phyloP scores from a whole-genome alignment of 1,139 yeast species.

The Meyerozyma carpophila region DNA sequence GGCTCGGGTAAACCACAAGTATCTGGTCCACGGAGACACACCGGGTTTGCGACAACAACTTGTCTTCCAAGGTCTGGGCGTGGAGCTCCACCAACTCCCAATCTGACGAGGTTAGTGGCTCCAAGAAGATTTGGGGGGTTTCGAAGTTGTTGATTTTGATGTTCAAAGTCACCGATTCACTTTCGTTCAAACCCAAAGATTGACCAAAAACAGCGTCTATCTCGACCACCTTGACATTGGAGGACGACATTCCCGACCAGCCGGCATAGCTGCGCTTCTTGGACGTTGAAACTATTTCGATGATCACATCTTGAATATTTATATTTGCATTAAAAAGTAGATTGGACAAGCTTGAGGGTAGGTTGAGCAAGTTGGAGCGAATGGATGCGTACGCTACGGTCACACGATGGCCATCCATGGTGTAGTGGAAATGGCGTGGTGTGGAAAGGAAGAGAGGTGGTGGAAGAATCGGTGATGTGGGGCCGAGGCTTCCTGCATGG shows the following conservation, averaged over 20 bases:
- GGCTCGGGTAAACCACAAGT: constrained; percentile 68
- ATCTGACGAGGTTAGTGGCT: constrained; percentile 72
- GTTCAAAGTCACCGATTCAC: constrained; percentile 28
- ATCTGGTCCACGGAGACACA: constrained; percentile 60
- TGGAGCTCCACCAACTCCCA: constrained; percentile 91
- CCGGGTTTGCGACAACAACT: constrained; percentile 73
- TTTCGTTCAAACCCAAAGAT: constrained; percentile 42
- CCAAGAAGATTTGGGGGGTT: constrained; percentile 64
- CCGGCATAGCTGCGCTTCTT: constrained; percentile 50
- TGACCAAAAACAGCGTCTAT: constrained; percentile 37
- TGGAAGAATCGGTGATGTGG: neutral
- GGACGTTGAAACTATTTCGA: constrained; percentile 33
- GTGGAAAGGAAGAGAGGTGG: neutral
- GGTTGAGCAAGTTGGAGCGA: constrained; percentile 51
- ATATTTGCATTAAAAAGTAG: constrained; percentile 51
- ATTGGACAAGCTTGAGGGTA: constrained; percentile 49
- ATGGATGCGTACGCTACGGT: constrained; percentile 26
- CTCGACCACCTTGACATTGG: constrained; percentile 25
- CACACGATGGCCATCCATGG: constrained; percentile 37
- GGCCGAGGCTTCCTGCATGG: constrained; percentile 1
- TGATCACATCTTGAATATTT: constrained; percentile 55
- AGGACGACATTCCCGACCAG: constrained; percentile 69
- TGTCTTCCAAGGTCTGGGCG: constrained; percentile 71
- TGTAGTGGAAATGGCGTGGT: neutral
- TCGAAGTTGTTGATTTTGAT: constrained; percentile 42